A percentile compares a stretch with the other conserved stretches of the same genome.
Conservation (phyloP, 2,329 filamentous ascomycete genomes). For the Fusarium azukiicola region DNA sequence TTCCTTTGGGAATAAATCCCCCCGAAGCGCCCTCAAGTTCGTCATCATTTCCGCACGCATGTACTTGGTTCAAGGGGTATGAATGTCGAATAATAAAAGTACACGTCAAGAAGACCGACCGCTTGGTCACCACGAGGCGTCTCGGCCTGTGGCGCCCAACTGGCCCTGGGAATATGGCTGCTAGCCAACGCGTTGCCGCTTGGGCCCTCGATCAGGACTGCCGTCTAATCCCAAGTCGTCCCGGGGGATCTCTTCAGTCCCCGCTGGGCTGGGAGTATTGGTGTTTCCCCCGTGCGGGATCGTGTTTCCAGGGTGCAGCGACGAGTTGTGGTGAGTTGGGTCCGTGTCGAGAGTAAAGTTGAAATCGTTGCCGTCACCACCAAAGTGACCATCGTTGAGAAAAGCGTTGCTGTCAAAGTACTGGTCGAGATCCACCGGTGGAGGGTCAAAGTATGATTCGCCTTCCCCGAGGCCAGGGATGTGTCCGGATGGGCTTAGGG, state of each 20-base stretch:
- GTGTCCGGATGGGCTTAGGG: slow-evolving; percentile 88
- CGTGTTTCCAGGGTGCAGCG: slow-evolving; percentile 52
- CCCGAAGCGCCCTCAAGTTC: slow-evolving; percentile 5
- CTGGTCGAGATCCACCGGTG: slow-evolving; percentile 72
- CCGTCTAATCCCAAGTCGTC: slow-evolving; percentile 62
- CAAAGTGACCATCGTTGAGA: slow-evolving; percentile 64
- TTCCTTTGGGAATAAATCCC: not conserved
- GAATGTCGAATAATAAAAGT: slow-evolving; percentile 25
- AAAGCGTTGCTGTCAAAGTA: slow-evolving; percentile 71
- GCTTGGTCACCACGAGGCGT: too few species aligned
- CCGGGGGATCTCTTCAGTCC: slow-evolving; percentile 73
- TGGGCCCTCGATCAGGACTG: slow-evolving; percentile 56
- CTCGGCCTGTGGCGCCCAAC: not conserved
- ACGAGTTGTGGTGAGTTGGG: slow-evolving; percentile 56
- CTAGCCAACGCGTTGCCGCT: slow-evolving; percentile 64
- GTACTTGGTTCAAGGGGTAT: slow-evolving; percentile 8
- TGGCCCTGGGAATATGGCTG: not conserved
- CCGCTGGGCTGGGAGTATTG: slow-evolving; percentile 70
- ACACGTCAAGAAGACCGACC: slow-evolving; percentile 19
- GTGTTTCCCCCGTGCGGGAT: slow-evolving; percentile 30
- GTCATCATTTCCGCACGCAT: slow-evolving; percentile 3
- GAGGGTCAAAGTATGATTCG: slow-evolving; percentile 60
- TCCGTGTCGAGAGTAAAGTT: slow-evolving; percentile 72
- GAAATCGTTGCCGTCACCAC: slow-evolving; percentile 70
- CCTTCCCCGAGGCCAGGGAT: slow-evolving; percentile 84